Base-by-base conservation (phyloP, 2,329 filamentous ascomycete genomes). In the Cytospora leucostoma region DNA sequence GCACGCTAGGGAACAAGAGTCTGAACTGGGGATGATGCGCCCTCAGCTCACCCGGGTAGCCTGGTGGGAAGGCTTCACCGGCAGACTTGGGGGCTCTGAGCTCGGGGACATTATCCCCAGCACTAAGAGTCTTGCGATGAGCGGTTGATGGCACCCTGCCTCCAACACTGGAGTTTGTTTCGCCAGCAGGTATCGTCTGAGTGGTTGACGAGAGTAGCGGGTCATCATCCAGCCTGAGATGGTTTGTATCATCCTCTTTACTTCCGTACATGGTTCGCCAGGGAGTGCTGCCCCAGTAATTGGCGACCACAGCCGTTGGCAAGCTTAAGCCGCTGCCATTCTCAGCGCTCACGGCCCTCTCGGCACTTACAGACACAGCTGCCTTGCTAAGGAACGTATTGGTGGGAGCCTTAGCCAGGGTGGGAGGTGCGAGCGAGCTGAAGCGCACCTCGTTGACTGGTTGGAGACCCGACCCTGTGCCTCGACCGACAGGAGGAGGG, bases 1-100 rank as follows among this genome's bases (percentile, higher is more conserved):
- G 84, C 0, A 92, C 90, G 65, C 88, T 85, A 0, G 94, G 93
- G 76, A 99, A 99, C 0, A 99, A 80, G 61, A 97, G 87, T 8
- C 93, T 85, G 74, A 99, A 99, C 72, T 98, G 95, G 2, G 93
- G 90, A 71, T 97, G 92, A 73, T 99, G 96, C 4, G 90, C 88
- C 70, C 84, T 89, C 15, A 97, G 79, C 67, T 94, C 91, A 1
- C 88, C 76, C 0, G 95, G 95, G 74, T 99, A 99, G 69, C 89
- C 86, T 68, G 76, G 80, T 32, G 84, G 93, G 75, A 90, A 94
- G 63, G 79, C 83, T 71, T 87, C 86, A 64, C 72, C 76, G 40
- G 72, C 59, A 13, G 72, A 69, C 34, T 75, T 77, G 19, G 68
- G 67, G 37, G 58, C 13, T 3, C 68, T 63, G 37, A 71, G 70